Percentiles rank a stretch among this genome's conserved stretches.
These are phyloP conservation scores for Cladophialophora chaetospira DNA, from an alignment of 2,329 filamentous ascomycete genomes.

Conservation along the genomic window DNA sequence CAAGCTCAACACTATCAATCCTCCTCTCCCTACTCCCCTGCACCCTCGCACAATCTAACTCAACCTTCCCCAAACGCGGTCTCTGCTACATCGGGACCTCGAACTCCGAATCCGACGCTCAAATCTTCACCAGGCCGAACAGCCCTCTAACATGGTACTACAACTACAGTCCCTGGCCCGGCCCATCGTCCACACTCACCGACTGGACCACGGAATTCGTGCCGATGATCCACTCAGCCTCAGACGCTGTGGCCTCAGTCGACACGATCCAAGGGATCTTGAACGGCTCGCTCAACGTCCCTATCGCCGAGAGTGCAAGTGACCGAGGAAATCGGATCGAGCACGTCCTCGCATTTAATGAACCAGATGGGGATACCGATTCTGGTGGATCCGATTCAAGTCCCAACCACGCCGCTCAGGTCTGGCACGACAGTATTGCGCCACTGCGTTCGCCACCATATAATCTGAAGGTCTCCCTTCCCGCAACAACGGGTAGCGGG, in stretches of 20 bases:
- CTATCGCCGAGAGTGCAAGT: background rate
- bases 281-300: slow-evolving; percentile 5
- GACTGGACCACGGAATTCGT: slow-evolving; percentile 68
- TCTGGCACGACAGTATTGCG: slow-evolving; percentile 72
- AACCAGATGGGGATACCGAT: slow-evolving; percentile 63
- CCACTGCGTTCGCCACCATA: slow-evolving; percentile 62
- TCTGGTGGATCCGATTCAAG: slow-evolving; percentile 66
- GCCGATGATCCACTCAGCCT: slow-evolving; percentile 76
- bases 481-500: slow-evolving; percentile 66
- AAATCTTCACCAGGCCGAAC: slow-evolving; percentile 60
- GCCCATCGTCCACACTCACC: slow-evolving; percentile 51
- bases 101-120: slow-evolving; percentile 60
- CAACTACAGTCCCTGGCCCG: slow-evolving; percentile 68
- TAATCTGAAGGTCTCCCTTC: slow-evolving; percentile 62
- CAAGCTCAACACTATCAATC: background rate
- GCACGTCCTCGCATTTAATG: slow-evolving; percentile 76
- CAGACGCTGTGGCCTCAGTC: slow-evolving; percentile 27
- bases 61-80: slow-evolving; percentile 62
- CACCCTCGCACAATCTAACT: slow-evolving; percentile 2
- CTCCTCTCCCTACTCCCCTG: background rate
- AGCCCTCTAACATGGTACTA: slow-evolving; percentile 80
- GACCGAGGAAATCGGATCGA: slow-evolving; percentile 57
- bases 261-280: slow-evolving; percentile 12
- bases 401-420: slow-evolving; percentile 62
- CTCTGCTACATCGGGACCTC: slow-evolving; percentile 67